phyloP scores from a whole-genome alignment of 2,329 filamentous ascomycete species.

The Sporothrix pallida region DNA sequence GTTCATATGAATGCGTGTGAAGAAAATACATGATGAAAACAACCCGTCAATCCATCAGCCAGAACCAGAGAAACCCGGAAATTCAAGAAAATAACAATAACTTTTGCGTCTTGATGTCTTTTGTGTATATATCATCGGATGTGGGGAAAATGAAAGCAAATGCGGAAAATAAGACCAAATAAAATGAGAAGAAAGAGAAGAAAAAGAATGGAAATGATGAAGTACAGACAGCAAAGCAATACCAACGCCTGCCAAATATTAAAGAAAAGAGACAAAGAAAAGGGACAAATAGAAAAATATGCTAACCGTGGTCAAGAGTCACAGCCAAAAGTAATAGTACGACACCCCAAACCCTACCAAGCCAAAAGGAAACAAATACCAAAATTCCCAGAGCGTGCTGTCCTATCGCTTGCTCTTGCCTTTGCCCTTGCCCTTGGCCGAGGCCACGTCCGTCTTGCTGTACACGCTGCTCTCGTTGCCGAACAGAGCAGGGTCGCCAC shows the following conservation, averaged over 20 bases:
- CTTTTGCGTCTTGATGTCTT: conserved; percentile 22
- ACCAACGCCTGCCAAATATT: conserved; percentile 8
- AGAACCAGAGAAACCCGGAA: background rate
- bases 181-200: background rate
- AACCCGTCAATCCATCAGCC: background rate
- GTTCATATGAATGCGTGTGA: background rate
- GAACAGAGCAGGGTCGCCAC: conserved; percentile 81
- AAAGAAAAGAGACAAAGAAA: background rate
- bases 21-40: background rate
- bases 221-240: no score
- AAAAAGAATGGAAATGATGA: background rate
- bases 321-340: background rate
- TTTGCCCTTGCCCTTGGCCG: conserved; percentile 40
- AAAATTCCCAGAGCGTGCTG: conserved; percentile 4
- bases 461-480: conserved; percentile 66
- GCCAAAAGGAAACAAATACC: background rate
- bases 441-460: conserved; percentile 48
- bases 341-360: conserved; percentile 4
- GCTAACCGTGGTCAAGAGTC: no score
- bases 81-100: background rate
- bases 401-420: conserved; percentile 36
- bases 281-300: background rate
- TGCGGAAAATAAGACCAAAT: background rate
- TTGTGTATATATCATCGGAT: conserved; percentile 20
- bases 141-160: background rate